Percentiles rank a stretch among this genome's conserved stretches.
These are phyloP conservation scores for Arachis hypogaea DNA, from an alignment of 306 rosid genomes.

Conservation along the genomic window DNA sequence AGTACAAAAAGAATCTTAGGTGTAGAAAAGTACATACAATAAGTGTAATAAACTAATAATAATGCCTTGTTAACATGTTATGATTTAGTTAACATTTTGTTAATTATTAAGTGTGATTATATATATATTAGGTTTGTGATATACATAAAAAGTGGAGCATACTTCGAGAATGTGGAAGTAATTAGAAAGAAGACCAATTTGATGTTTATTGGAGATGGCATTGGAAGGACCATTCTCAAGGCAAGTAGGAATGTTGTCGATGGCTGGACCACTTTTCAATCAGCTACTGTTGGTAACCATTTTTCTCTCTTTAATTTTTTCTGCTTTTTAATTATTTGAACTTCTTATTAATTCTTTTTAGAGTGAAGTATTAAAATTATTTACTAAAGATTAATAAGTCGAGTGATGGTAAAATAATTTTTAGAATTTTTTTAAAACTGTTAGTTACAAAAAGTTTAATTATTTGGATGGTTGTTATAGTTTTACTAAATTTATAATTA, in stretches of 20 bases:
- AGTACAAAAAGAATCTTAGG: background rate
- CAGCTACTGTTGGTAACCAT: constrained; percentile 83
- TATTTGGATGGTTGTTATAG: too few relatives aligned
- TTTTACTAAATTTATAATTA: too few relatives aligned
- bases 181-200: constrained; percentile 63
- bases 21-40: background rate
- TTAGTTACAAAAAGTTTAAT: too few relatives aligned
- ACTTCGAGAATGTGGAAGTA: constrained; percentile 86
- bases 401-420: too few relatives aligned
- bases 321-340: background rate
- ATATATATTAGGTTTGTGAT: constrained; percentile 65
- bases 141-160: constrained; percentile 75
- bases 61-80: background rate
- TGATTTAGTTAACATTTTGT: background rate
- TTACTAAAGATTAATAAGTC: too few relatives aligned
- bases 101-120: background rate
- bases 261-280: constrained; percentile 88
- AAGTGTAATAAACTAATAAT: background rate
- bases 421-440: too few relatives aligned
- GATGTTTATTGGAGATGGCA: constrained; percentile 88
- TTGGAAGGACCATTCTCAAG: constrained; percentile 77
- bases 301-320: background rate
- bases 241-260: constrained; percentile 72
- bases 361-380: too few relatives aligned
- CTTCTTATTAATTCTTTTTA: too few relatives aligned